Evolutionary conservation across 257 asterid species (phyloP).

Genomic region (Leptodermis oblonga): DNA sequence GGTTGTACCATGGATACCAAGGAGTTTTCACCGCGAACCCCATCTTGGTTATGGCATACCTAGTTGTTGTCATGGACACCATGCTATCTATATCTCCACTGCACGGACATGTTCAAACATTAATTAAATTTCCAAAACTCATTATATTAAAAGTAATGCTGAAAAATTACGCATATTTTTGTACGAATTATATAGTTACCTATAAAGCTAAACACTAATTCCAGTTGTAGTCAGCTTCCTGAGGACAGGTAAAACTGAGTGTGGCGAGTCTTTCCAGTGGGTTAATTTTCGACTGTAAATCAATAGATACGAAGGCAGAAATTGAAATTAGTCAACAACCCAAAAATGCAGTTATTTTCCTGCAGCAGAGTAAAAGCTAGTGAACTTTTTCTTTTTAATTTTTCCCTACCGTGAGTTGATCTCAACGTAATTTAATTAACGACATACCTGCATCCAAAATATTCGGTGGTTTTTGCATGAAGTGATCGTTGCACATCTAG

Average conservation of each 20-base stretch:
- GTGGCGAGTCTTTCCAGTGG: conserved; percentile 41
- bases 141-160: too few relatives aligned
- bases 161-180: too few relatives aligned
- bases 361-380: too few relatives aligned
- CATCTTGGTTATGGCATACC: conserved; percentile 4
- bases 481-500: conserved; percentile 47
- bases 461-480: conserved; percentile 41
- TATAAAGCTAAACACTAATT: conserved; percentile 39
- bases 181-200: background rate
- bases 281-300: background rate
- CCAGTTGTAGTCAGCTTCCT: conserved; percentile 45
- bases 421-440: too few relatives aligned
- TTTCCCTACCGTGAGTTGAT: too few relatives aligned
- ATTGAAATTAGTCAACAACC: too few relatives aligned
- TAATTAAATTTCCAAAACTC: too few relatives aligned
- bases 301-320: too few relatives aligned
- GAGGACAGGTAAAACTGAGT: conserved; percentile 41
- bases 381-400: too few relatives aligned
- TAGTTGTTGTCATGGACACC: conserved; percentile 15
- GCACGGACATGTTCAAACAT: conserved; percentile 4
- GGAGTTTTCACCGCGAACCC: background rate
- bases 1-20: conserved; percentile 18
- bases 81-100: conserved; percentile 18
- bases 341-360: too few relatives aligned
- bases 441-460: conserved; percentile 53